Conservation (phyloP, 257 asterid species). For the Misopates orontium region DNA sequence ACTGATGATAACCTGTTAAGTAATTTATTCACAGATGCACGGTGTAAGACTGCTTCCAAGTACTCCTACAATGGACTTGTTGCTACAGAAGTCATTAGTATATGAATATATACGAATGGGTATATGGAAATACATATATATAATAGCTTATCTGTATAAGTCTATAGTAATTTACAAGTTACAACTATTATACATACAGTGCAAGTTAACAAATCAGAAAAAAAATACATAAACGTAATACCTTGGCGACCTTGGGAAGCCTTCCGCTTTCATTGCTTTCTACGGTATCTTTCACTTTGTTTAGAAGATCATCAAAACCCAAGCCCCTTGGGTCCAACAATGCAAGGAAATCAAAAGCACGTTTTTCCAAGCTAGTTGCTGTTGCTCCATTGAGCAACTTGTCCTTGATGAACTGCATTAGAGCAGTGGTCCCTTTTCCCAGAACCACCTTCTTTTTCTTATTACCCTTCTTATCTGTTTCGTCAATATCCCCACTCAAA, state of each 20-base stretch:
- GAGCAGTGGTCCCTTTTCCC: constrained; percentile 74
- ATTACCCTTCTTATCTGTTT: constrained; percentile 47
- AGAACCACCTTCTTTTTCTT: constrained; percentile 69
- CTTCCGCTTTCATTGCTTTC: constrained; percentile 90
- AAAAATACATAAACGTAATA: constrained; percentile 32
- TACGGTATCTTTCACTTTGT: constrained; percentile 80
- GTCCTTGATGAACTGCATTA: constrained; percentile 73
- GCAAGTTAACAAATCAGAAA: not conserved
- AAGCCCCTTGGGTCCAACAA: constrained; percentile 54
- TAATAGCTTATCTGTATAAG: not conserved
- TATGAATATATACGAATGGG: not conserved
- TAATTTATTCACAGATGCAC: not conserved
- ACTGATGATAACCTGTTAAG: not conserved
- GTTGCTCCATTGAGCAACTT: constrained; percentile 36
- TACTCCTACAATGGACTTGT: not conserved
- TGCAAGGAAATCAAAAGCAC: constrained; percentile 35
- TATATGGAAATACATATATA: not conserved
- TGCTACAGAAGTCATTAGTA: not conserved
- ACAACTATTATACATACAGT: not conserved
- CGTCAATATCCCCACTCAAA: constrained; percentile 35
- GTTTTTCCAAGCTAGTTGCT: constrained; percentile 42
- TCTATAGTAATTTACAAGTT: not conserved
- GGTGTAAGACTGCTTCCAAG: not conserved
- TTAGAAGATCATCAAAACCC: constrained; percentile 46
- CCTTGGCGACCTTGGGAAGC: constrained; percentile 96